Percentiles rank a stretch among this genome's conserved stretches.
These are phyloP conservation scores for Nakaseomyces glabratus DNA, from an alignment of 1,139 yeast genomes.

Conservation along the genomic window DNA sequence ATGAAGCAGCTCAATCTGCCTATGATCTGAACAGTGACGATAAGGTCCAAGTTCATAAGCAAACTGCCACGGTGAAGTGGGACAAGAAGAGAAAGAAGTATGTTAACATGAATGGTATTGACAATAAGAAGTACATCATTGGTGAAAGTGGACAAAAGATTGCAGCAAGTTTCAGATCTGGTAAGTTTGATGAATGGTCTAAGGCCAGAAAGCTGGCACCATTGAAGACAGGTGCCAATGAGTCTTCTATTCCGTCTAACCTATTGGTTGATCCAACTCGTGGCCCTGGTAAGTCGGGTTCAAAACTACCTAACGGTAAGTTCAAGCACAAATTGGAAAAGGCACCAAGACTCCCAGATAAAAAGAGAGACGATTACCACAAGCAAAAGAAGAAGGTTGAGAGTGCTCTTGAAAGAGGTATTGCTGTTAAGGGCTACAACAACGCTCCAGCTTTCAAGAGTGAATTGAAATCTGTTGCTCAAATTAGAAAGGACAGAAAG, in stretches of 20 bases:
- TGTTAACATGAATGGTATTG: conserved; percentile 70
- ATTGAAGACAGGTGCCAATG: conserved; percentile 48
- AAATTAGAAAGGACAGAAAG: conserved; percentile 71
- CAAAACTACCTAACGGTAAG: conserved; percentile 34
- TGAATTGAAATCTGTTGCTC: conserved; percentile 62
- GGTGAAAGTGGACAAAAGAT: conserved; percentile 92
- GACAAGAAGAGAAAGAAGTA: conserved; percentile 91
- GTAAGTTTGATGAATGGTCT: conserved; percentile 88
- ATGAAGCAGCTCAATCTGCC: conserved; percentile 74
- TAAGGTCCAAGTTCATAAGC: conserved; percentile 49
- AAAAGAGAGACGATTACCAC: conserved; percentile 76
- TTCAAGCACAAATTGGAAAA: conserved; percentile 66
- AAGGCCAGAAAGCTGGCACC: conserved; percentile 53
- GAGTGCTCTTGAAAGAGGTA: conserved; percentile 71
- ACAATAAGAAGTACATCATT: conserved; percentile 69
- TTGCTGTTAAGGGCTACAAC: conserved; percentile 61
- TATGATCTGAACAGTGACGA: conserved; percentile 83
- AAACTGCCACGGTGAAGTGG: conserved; percentile 77
- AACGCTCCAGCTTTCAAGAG: conserved; percentile 40
- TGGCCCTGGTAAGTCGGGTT: conserved; percentile 10
- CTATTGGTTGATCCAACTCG: conserved; percentile 27
- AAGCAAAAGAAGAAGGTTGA: conserved; percentile 76
- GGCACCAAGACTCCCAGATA: conserved; percentile 88
- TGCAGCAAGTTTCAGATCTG: conserved; percentile 88
- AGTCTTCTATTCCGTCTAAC: conserved; percentile 31